Conservation (phyloP, 495 filamentous ascomycete species). For the Delitschia confertaspora region DNA sequence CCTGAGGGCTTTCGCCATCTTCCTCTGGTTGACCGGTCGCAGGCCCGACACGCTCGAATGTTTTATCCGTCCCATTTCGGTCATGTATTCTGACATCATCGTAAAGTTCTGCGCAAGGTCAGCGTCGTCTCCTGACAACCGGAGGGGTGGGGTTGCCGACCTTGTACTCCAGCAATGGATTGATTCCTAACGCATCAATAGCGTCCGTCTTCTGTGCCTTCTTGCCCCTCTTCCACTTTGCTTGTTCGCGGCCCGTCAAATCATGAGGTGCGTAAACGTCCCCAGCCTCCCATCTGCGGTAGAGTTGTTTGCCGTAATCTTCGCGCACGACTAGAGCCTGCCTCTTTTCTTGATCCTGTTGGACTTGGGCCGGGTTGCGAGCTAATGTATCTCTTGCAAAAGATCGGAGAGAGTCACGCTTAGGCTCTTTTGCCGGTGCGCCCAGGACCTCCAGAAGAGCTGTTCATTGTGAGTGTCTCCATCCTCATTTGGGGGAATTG, state of each 20-base stretch:
- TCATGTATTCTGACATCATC: slow-evolving; percentile 84
- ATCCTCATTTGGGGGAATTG: too few species aligned
- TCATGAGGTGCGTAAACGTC: slow-evolving; percentile 90
- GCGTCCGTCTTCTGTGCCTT: slow-evolving; percentile 51
- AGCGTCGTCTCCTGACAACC: slow-evolving; percentile 5
- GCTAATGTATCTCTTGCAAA: background rate
- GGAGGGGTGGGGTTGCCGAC: slow-evolving; percentile 40
- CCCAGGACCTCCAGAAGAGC: too few species aligned
- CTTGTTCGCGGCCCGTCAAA: slow-evolving; percentile 62
- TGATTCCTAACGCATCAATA: slow-evolving; percentile 71
- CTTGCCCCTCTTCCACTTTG: slow-evolving; percentile 50
- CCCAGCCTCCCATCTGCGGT: slow-evolving; percentile 57
- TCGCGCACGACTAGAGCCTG: too few species aligned
- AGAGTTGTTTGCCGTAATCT: slow-evolving; percentile 13
- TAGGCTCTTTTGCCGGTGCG: too few species aligned
- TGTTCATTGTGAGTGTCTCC: too few species aligned
- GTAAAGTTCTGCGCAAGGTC: slow-evolving; percentile 67
- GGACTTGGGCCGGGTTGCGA: background rate
- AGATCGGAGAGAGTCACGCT: too few species aligned
- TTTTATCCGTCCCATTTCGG: slow-evolving; percentile 75
- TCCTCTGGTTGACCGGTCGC: slow-evolving; percentile 79
- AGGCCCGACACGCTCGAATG: slow-evolving; percentile 65
- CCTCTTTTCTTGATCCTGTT: background rate
- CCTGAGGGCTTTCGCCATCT: slow-evolving; percentile 84
- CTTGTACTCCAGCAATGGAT: slow-evolving; percentile 77